Evolutionary conservation across 2,329 filamentous ascomycete genomes (phyloP), one percentile per base, ranked within the genome.

Genomic region (Fusarium longipes): DNA sequence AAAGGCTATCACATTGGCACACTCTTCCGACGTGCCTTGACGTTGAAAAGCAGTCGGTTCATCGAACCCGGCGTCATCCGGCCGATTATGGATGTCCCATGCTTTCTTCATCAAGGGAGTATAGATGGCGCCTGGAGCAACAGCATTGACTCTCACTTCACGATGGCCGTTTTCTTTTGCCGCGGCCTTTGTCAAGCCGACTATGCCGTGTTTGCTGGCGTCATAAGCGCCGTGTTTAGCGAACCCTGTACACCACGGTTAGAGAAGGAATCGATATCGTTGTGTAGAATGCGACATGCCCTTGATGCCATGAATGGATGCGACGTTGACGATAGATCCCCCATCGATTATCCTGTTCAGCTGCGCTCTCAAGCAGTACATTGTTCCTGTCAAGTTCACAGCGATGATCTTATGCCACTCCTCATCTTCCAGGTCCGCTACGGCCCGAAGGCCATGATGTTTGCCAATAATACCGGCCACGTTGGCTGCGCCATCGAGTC

Each of bases 291-390:
- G 42, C 18, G 43, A 72, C 74, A 15, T 70, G 70, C 86, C 86
- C 35, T 84, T 82, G 32, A 84, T 70, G 29, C 76, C 75, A 51
- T 78, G 75, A 52, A 78, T 83, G 42, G 83, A 86, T 25, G 83
- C 79, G 27, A 85, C 79, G 71, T 87, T 89, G 53, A 89, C 87
- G 70, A 89, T 87, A 60, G 85, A 86, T 9, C 85, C 85, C 3
- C 83, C 81, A 33, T 77, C 67, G 27, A 56, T 67, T 47, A 77
- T 72, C 39, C 67, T 80, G 74, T 22, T 78, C 77, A 84, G 76
- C 74, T 82, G 75, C 30, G 81, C 82, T 36, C 83, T 77, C 64
- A 85, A 65, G 62, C 82, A 84, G 70, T 84, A 82, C 82, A 84
- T 84, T 38, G 77, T 80, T n/a, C 83, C 83, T 10, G 82, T 84